Conservation (phyloP, 495 filamentous ascomycete species). For the Tetracladium setigerum region DNA sequence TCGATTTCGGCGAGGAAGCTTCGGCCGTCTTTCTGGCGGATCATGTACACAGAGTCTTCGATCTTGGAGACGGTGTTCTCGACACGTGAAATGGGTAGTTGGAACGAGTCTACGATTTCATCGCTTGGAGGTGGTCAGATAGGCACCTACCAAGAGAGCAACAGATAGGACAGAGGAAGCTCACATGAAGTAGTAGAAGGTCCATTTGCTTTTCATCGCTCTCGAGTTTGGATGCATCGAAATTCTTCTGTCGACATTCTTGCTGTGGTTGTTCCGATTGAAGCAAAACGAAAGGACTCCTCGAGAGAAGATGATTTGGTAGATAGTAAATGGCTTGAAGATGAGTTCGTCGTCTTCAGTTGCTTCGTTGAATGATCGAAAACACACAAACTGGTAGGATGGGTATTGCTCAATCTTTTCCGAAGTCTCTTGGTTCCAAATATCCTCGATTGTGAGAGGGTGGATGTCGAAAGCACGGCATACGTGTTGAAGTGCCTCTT, state of each 20-base stretch:
- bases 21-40: conserved; percentile 76
- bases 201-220: conserved; percentile 87
- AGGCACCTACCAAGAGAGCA: neutral
- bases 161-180: conserved; percentile 20
- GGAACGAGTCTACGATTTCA: conserved; percentile 93
- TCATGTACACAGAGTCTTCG: conserved; percentile 86
- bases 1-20: conserved; percentile 78
- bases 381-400: conserved; percentile 92
- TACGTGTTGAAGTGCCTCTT: conserved; percentile 74
- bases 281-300: conserved; percentile 90
- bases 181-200: conserved; percentile 95
- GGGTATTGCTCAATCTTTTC: conserved; percentile 97
- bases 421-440: conserved; percentile 79
- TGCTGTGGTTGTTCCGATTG: conserved; percentile 66
- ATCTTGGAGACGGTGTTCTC: conserved; percentile 83
- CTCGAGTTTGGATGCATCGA: conserved; percentile 84
- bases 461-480: conserved; percentile 86
- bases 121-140: conserved; percentile 47
- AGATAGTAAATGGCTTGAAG: conserved; percentile 81
- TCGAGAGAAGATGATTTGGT: conserved; percentile 92
- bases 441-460: conserved; percentile 88
- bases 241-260: conserved; percentile 82
- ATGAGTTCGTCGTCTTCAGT: conserved; percentile 58
- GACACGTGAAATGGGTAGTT: conserved; percentile 72
- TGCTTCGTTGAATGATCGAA: conserved; percentile 70